Base-by-base conservation (phyloP, 805 yeast genomes). In the Candida tallmaniae region DNA sequence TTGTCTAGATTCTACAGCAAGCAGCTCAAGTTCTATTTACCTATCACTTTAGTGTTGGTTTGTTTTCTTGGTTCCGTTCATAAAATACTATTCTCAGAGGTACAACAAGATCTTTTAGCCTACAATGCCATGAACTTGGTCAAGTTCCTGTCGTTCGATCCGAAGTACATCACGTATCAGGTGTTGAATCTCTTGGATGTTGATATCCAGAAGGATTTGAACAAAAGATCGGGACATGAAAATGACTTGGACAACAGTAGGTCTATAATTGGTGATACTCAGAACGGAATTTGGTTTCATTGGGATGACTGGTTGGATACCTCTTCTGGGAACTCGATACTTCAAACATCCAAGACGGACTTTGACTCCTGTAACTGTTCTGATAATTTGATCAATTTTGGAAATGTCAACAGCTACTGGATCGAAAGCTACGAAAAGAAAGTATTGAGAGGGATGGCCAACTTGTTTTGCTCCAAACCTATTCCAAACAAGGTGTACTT, bases 231-330 rank as follows among this genome's bases (percentile, higher is more conserved):
- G n/a, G n/a, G n/a, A n/a, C n/a, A n/a, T n/a, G 23, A 22, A n/a
- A n/a, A n/a, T 9, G 23, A 22, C 23, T 9, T 9, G n/a, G 23
- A 22, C 23, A 9, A 22, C 23, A 9, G 11, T 9, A n/a, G n/a
- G n/a, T 22, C 23, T 9, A 9, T n/a, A 9, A 22, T 22, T 22
- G 23, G 23, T 22, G n/a, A n/a, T n/a, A 22, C 11, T 22, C 23
- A 9, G 11, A 22, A n/a, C 11, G 62, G 61, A 13, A 44, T 60
- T n/a, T 38, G 36, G 38, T 62, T 62, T 45, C 68, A 62, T 44
- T 62, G 68, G 68, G 68, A 62, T 38, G 65, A 62, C 40, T 62
- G 65, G 62, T 48, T 58, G 15, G 68, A 60, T 35, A 36, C 55
- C 22, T 36, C 40, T 11, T 53, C 58, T 5, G 65, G 48, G 0